A percentile compares a stretch with the other conserved stretches of the same genome.
Evolutionary conservation across 306 rosid genomes (phyloP).

Genomic region (Neltuma alba): DNA sequence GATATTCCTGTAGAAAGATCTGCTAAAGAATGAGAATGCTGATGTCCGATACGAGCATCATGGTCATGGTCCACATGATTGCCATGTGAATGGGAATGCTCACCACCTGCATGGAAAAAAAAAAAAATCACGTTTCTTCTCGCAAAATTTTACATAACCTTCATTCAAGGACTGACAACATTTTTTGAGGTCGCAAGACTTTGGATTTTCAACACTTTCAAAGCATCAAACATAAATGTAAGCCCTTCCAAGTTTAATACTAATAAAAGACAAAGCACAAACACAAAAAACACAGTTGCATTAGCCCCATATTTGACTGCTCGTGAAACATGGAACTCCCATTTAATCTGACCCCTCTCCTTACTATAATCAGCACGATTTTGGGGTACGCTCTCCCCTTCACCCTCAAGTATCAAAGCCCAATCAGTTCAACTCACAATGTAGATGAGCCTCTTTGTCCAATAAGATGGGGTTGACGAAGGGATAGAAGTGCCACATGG

Average conservation of each 20-base stretch:
- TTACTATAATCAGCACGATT: not conserved
- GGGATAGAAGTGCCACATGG: not conserved
- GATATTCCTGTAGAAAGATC: constrained; percentile 91
- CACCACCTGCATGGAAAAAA: constrained; percentile 64
- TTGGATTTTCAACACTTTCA: not conserved
- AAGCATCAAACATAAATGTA: not conserved
- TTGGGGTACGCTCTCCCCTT: not conserved
- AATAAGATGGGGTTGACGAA: not conserved
- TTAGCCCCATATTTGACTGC: not conserved
- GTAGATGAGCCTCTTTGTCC: not conserved
- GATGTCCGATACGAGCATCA: constrained; percentile 52
- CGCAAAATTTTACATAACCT: not conserved
- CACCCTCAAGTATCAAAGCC: not conserved
- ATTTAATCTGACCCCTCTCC: not conserved
- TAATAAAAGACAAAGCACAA: too few species aligned
- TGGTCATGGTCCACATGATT: constrained; percentile 57
- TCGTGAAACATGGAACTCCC: not conserved
- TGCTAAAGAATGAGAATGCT: constrained; percentile 80
- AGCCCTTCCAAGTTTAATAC: not conserved
- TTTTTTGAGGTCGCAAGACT: not conserved
- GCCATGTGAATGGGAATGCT: constrained; percentile 65
- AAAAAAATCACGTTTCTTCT: constrained; percentile 25
- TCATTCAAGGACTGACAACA: not conserved
- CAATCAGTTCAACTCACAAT: not conserved
- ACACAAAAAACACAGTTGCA: not conserved